Evolutionary conservation across 148 eudicot genomes (phyloP).

Genomic region (Agrostemma githago): DNA sequence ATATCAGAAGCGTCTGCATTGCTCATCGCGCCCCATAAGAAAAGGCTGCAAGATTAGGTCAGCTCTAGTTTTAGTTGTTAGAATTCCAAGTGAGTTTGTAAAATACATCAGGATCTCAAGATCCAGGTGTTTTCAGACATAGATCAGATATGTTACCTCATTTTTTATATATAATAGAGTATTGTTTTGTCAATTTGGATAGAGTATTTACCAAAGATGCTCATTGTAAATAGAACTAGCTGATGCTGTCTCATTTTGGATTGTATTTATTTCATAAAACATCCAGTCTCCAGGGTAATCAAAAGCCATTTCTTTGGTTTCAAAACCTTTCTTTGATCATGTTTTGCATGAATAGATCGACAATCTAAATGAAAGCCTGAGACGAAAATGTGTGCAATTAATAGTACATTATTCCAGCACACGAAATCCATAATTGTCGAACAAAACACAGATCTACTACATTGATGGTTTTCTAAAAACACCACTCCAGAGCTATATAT

Average conservation of each 20-base stretch:
- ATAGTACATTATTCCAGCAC: neutral
- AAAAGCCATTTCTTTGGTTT: neutral
- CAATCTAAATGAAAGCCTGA: too few species aligned
- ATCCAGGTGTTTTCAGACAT: neutral
- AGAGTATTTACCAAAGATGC: neutral
- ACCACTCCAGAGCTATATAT: slow-evolving; percentile 6
- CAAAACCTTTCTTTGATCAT: too few species aligned
- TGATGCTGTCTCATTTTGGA: neutral
- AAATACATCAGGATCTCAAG: neutral
- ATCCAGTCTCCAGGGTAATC: neutral
- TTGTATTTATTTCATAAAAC: neutral
- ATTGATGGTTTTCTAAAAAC: neutral
- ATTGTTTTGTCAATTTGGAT: neutral
- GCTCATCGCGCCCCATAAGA: neutral
- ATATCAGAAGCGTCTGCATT: neutral
- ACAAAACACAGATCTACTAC: neutral
- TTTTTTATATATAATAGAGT: neutral
- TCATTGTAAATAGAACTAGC: slow-evolving; percentile 2
- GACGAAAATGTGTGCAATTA: too few species aligned
- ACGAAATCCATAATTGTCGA: neutral
- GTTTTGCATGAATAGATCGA: too few species aligned
- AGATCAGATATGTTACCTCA: neutral
- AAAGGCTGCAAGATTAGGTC: slow-evolving; percentile 12
- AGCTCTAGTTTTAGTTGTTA: slow-evolving; percentile 6
- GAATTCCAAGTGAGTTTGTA: neutral